Evolutionary conservation across 495 filamentous ascomycete genomes (phyloP).

Genomic region (Penicillium angulare): DNA sequence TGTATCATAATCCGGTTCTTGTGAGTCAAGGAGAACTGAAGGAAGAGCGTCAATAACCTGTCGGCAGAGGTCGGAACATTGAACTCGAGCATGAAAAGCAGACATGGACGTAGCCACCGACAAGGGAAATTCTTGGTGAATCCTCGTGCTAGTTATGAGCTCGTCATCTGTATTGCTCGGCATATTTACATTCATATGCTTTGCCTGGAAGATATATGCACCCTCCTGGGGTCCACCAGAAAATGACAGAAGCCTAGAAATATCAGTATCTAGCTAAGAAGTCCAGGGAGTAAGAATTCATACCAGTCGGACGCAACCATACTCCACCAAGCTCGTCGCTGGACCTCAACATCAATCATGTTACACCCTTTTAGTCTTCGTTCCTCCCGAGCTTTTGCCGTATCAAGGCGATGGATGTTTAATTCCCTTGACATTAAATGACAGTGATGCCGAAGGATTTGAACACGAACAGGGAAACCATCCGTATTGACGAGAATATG

Average conservation of each 20-base stretch:
- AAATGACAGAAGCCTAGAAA: slow-evolving; percentile 24
- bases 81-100: slow-evolving; percentile 21
- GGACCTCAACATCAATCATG: slow-evolving; percentile 30
- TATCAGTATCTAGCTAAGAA: not conserved
- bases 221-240: slow-evolving; percentile 26
- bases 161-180: slow-evolving; percentile 32
- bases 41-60: slow-evolving; percentile 29
- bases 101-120: slow-evolving; percentile 23
- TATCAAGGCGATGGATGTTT: slow-evolving; percentile 29
- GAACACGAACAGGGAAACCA: slow-evolving; percentile 18
- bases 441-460: slow-evolving; percentile 20
- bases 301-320: slow-evolving; percentile 35
- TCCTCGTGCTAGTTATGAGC: slow-evolving; percentile 10
- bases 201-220: slow-evolving; percentile 25
- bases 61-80: slow-evolving; percentile 24
- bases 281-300: not conserved
- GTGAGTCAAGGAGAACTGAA: slow-evolving; percentile 16
- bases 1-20: slow-evolving; percentile 20
- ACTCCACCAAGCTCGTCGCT: slow-evolving; percentile 32
- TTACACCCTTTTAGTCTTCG: slow-evolving; percentile 22
- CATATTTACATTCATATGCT: slow-evolving; percentile 32
- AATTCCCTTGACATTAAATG: slow-evolving; percentile 25
- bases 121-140: slow-evolving; percentile 10
- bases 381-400: slow-evolving; percentile 19
- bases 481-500: slow-evolving; percentile 23